Evolutionary conservation across 2,329 filamentous ascomycete species (phyloP), one percentile per base, ranked within the genome.

Genomic region (Neoscytalidium dimidiatum): DNA sequence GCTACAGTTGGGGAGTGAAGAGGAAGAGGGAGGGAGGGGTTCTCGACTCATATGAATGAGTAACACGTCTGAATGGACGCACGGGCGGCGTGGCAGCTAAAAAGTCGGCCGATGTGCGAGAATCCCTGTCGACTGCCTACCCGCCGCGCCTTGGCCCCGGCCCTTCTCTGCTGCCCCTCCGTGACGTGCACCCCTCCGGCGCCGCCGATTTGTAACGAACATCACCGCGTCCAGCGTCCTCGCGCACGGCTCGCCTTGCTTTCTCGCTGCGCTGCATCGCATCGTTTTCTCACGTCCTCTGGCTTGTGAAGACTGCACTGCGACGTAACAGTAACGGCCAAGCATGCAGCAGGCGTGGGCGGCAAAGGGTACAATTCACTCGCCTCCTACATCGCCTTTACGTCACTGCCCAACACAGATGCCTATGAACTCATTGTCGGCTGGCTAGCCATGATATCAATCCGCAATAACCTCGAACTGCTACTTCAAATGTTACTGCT

Each of bases 1-100:
- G 56, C 38, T 23, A 21, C 23, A 7, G 41, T 14, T 23, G 23
- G 56, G 23, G 56, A 21, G 56, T 4, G 28, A 60, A 31, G 19
- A 35, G 13, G 28, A 28, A 9, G 21, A 28, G n/a, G 29, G 49
- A 38, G 33, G 31, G 31, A 5, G 53, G 11, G 38, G 31, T 35
- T 35, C 21, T 57, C 28, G 56, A 46, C 56, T 60, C 53, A 33
- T 26, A 7, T 33, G 49, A 33, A 46, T 60, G 56, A 57, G 33
- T 57, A 43, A 57, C 53, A 57, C 53, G 9, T 33, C 8, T 14
- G 14, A 44, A 60, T 60, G 56, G 56, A 48, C 56, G 56, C 56
- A 60, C 56, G 56, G 56, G 56, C 56, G 28, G 23, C 29, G 28
- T 60, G 28, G 53, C 53, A 29, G 21, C 19, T 17, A 29, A 29